A percentile compares a stretch with the other conserved stretches of the same genome.
Evolutionary conservation across 306 rosid genomes (phyloP).

Genomic region (Spatholobus suberectus): DNA sequence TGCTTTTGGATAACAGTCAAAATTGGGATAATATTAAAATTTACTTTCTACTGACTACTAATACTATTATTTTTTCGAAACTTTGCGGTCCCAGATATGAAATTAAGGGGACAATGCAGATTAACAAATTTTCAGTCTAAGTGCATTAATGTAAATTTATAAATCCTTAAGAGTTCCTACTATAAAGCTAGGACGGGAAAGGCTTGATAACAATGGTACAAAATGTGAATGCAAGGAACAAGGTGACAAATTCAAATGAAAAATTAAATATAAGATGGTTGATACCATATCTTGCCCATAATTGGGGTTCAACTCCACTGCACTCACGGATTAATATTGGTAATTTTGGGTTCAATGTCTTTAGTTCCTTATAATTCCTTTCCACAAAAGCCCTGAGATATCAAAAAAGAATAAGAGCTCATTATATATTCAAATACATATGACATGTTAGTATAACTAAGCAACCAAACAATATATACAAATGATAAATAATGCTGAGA

Average conservation of each 20-base stretch:
- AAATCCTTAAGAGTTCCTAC: background rate
- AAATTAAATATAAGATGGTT: constrained; percentile 24
- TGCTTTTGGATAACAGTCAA: background rate
- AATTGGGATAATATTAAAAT: background rate
- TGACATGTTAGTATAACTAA: background rate
- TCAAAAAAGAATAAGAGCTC: constrained; percentile 5
- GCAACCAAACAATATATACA: background rate
- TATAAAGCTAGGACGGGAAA: background rate
- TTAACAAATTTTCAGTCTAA: background rate
- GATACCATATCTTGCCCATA: constrained; percentile 98
- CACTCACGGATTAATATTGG: constrained; percentile 95
- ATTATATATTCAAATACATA: constrained; percentile 1
- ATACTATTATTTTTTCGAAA: background rate
- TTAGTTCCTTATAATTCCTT: constrained; percentile 83
- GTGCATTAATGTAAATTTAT: background rate
- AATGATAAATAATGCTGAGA: background rate
- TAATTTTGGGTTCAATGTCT: constrained; percentile 80
- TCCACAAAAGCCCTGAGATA: constrained; percentile 80
- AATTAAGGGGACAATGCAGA: background rate
- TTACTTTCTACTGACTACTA: background rate
- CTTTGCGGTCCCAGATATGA: background rate
- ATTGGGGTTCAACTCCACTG: constrained; percentile 84
- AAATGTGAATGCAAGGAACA: constrained; percentile 13
- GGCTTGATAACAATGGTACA: background rate
- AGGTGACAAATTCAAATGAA: constrained; percentile 6